Percentiles rank a stretch among this genome's conserved stretches.
phyloP scores from a whole-genome alignment of 1,284 basidiomycete genomes.

The Anthracocystis walkeri region DNA sequence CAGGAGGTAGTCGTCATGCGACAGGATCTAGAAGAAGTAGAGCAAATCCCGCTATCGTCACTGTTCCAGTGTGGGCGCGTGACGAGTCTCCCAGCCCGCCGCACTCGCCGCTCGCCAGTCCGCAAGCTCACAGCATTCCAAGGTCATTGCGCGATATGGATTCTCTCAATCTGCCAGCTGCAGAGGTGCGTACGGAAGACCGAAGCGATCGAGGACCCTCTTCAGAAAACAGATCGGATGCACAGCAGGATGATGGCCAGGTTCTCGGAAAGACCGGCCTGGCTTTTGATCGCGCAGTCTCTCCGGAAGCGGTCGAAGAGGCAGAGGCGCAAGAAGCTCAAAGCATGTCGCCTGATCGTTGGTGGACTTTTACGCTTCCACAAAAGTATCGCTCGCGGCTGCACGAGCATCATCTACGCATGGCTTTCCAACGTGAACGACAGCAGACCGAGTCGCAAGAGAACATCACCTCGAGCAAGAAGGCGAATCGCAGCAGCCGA shows the following conservation, averaged over 20 bases:
- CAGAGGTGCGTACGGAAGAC: constrained; percentile 19
- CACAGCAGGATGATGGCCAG: constrained; percentile 18
- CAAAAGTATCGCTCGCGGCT: constrained; percentile 56
- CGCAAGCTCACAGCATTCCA: constrained; percentile 27
- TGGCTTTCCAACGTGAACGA: constrained; percentile 45
- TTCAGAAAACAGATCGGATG: constrained; percentile 18
- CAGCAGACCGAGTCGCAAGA: constrained; percentile 25
- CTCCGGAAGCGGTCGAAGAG: constrained; percentile 28
- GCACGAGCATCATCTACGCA: constrained; percentile 55
- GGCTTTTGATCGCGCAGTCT: constrained; percentile 26
- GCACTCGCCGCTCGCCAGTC: constrained; percentile 31
- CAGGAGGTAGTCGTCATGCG: constrained; percentile 13
- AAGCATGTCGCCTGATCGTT: constrained; percentile 39
- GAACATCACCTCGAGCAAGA: constrained; percentile 11
- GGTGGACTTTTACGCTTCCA: constrained; percentile 64
- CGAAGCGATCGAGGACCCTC: constrained; percentile 16
- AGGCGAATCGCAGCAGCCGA: constrained; percentile 12
- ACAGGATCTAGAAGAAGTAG: constrained; percentile 22
- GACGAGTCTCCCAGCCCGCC: constrained; percentile 53
- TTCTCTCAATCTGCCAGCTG: constrained; percentile 23
- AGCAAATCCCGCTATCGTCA: constrained; percentile 47
- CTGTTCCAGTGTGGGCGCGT: constrained; percentile 52
- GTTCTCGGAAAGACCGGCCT: constrained; percentile 11
- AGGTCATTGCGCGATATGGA: constrained; percentile 32
- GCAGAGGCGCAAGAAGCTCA: constrained; percentile 35